Conservation (phyloP, 208 protist genomes). For the Crithidia fasciculata region DNA sequence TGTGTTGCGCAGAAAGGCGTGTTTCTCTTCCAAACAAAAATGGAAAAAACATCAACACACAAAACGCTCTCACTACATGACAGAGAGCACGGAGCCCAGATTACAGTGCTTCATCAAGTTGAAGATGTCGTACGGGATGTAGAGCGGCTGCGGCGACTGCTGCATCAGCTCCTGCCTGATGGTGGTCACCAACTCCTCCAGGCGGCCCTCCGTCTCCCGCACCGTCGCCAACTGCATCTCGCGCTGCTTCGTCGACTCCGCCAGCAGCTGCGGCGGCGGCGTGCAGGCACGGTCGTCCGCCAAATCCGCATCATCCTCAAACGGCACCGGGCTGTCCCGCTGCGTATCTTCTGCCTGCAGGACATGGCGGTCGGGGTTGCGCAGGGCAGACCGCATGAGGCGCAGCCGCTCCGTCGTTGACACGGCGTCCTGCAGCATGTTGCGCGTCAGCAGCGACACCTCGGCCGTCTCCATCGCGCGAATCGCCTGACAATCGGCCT, state of each 20-base stretch:
- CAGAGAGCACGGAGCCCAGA: constrained; percentile 23
- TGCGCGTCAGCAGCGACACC: background rate
- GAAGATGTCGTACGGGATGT: constrained; percentile 36
- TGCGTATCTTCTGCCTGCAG: background rate
- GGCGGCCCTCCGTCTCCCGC: background rate
- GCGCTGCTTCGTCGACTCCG: background rate
- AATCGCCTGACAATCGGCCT: constrained; percentile 39
- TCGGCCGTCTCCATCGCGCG: constrained; percentile 32
- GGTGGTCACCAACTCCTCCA: constrained; percentile 2
- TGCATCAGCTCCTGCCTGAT: background rate
- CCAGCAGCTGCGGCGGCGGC: background rate
- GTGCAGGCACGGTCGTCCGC: too few species aligned
- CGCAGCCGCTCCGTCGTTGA: constrained; percentile 5
- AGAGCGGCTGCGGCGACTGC: constrained; percentile 50
- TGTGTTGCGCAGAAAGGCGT: too few species aligned
- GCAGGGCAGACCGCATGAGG: background rate
- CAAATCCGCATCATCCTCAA: too few species aligned
- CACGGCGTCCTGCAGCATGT: constrained; percentile 18
- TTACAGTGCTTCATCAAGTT: constrained; percentile 27
- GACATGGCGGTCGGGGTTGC: constrained; percentile 7
- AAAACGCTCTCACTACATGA: constrained; percentile 11
- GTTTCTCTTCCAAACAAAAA: too few species aligned
- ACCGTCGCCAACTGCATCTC: background rate
- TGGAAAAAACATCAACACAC: too few species aligned
- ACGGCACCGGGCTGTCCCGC: background rate